Percentiles rank a stretch among this genome's conserved stretches.
These are phyloP conservation scores for Bromus sterilis DNA, from an alignment of 176 grass and related monocot genomes.

Conservation along the genomic window DNA sequence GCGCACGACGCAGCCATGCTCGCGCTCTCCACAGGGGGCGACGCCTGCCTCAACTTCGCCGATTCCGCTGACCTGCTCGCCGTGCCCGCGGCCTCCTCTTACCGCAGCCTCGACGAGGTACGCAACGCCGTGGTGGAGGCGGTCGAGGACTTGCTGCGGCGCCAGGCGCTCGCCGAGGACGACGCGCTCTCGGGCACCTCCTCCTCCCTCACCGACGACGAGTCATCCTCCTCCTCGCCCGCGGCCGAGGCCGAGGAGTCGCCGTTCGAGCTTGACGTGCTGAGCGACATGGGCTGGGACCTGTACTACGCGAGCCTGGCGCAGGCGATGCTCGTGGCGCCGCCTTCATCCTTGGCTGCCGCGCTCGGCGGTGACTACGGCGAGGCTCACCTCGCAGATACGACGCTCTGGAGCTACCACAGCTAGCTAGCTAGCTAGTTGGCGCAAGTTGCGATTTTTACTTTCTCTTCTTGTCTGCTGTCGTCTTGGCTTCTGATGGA, in stretches of 20 bases:
- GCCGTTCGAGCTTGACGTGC: conserved; percentile 14
- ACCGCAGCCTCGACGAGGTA: conserved; percentile 36
- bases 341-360: background rate
- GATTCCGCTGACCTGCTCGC: conserved; percentile 46
- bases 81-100: background rate
- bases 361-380: conserved; percentile 19
- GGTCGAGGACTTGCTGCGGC: conserved; percentile 23
- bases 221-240: background rate
- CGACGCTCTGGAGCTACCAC: conserved; percentile 42
- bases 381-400: background rate
- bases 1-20: conserved; percentile 68
- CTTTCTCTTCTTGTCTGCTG: background rate
- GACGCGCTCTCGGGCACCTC: background rate
- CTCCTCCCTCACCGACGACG: background rate
- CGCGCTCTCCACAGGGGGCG: conserved; percentile 18
- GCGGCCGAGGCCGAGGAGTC: background rate
- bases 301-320: conserved; percentile 69
- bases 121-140: conserved; percentile 42
- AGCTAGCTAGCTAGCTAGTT: background rate
- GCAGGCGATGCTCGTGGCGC: conserved; percentile 49
- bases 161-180: background rate
- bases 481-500: background rate
- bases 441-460: background rate
- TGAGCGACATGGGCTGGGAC: conserved; percentile 46
- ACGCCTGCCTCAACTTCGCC: conserved; percentile 58